Evolutionary conservation across 176 grass and related monocot genomes (phyloP).

Genomic region (Oryza rufipogon): DNA sequence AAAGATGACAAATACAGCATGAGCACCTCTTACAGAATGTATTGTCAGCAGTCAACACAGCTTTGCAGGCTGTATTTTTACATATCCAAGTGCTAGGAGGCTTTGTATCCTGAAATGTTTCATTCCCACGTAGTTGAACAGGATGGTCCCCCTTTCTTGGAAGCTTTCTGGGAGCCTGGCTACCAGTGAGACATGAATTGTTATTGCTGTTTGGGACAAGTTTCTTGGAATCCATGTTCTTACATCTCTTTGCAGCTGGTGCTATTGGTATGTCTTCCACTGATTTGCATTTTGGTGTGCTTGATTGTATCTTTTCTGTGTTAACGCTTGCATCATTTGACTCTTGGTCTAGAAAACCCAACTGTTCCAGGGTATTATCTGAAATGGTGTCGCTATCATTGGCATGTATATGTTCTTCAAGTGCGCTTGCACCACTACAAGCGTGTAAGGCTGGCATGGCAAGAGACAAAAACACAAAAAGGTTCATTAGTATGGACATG

Average conservation of each 20-base stretch:
- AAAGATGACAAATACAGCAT: constrained; percentile 93
- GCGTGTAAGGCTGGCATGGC: constrained; percentile 33
- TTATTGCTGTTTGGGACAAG: constrained; percentile 45
- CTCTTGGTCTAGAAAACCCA: constrained; percentile 52
- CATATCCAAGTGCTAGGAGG: constrained; percentile 70
- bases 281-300: constrained; percentile 66
- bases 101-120: constrained; percentile 42
- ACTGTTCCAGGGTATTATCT: constrained; percentile 41
- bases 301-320: constrained; percentile 61
- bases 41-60: constrained; percentile 67
- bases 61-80: constrained; percentile 96
- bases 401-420: constrained; percentile 36
- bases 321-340: constrained; percentile 56
- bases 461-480: constrained; percentile 8
- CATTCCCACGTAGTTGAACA: constrained; percentile 41
- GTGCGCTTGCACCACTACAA: constrained; percentile 22
- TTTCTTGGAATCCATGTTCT: constrained; percentile 68
- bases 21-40: constrained; percentile 97
- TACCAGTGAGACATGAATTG: constrained; percentile 45
- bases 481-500: constrained; percentile 1
- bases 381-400: constrained; percentile 42
- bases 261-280: constrained; percentile 57
- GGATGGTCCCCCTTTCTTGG: constrained; percentile 51
- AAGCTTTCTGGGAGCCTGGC: constrained; percentile 50
- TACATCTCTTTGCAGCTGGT: constrained; percentile 57